These are phyloP conservation scores for Staphylotrichum tortipilum DNA, from an alignment of 495 filamentous ascomycete species.

Conservation along the genomic window DNA sequence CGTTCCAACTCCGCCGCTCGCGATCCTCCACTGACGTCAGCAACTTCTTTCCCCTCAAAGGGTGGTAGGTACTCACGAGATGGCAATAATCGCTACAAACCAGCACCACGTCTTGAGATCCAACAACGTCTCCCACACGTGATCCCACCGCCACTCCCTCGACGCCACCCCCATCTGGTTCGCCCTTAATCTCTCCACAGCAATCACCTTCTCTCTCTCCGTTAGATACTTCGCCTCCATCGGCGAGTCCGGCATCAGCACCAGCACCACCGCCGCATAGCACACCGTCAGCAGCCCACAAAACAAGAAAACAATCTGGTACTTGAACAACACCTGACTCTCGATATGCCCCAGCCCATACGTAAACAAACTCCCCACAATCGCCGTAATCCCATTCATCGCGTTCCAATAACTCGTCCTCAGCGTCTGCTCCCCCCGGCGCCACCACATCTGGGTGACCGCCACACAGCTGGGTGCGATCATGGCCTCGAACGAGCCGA, in stretches of 20 bases:
- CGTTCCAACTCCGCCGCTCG: conserved; percentile 48
- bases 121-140: conserved; percentile 49
- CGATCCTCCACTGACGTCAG: conserved; percentile 15
- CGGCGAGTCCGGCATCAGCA: conserved; percentile 53
- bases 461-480: conserved; percentile 42
- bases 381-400: conserved; percentile 43
- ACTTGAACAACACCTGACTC: conserved; percentile 43
- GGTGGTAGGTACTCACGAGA: conserved; percentile 23
- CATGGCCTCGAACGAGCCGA: conserved; percentile 37
- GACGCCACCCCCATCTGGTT: conserved; percentile 41
- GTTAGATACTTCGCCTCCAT: conserved; percentile 50
- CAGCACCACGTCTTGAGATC: conserved; percentile 59
- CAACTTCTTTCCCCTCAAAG: neutral
- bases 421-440: conserved; percentile 43
- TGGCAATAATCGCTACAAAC: conserved; percentile 50
- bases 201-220: conserved; percentile 51
- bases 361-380: conserved; percentile 44
- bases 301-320: conserved; percentile 54
- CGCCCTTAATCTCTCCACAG: conserved; percentile 45
- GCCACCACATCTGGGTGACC: conserved; percentile 50
- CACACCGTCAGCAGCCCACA: conserved; percentile 39
- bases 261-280: conserved; percentile 27
- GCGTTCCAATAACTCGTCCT: conserved; percentile 44
- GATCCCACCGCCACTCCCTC: conserved; percentile 36
- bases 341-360: conserved; percentile 54